Base-by-base conservation (phyloP, 2,329 filamentous ascomycete genomes). In the Cadophora sp. region DNA sequence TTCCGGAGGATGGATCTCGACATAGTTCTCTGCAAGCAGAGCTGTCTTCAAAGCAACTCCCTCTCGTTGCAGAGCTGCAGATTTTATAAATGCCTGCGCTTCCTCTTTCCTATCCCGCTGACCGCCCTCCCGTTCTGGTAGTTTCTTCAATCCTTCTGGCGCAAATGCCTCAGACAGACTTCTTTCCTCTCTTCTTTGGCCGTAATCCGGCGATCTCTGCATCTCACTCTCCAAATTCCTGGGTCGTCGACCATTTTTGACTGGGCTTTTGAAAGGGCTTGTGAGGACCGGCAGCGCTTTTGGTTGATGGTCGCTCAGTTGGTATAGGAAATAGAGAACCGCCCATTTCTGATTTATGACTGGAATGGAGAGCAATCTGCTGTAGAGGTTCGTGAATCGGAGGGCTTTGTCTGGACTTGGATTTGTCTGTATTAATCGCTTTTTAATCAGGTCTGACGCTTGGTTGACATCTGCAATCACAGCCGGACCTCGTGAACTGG, bases 331-430 rank as follows among this genome's bases (percentile, higher is more conserved):
- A 78, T 97, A 97, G 24, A 99, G 85, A 72, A 99, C 97, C 3
- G 92, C 93, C 94, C 94, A 98, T 86, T 99, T 99, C 80, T 97
- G 92, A 76, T 92, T 92, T 55, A 99, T 85, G 6, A 98, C 94
- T 0, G 94, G 94, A 72, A 97, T 89, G n/a, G 93, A 92, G 29
- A 97, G 84, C 22, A 99, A 86, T 66, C 93, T 88, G 40, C 93
- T 93, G 80, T 97, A 97, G 31, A 99, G 86, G 77, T 97, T 97
- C 27, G 93, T 91, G 80, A 97, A 97, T 70, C 91, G 88, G 24
- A 95, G 85, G 3, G 94, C 93, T 79, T 94, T 87, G 75, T 88
- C 89, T 26, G 84, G 92, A 71, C 87, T 91, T 56, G 87, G 87
- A 76, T 93, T 92, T 73, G 90, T 91, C 74, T 92, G 89, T 67